Conservation (phyloP, 2,329 filamentous ascomycete genomes). For the Epichloe scottii region DNA sequence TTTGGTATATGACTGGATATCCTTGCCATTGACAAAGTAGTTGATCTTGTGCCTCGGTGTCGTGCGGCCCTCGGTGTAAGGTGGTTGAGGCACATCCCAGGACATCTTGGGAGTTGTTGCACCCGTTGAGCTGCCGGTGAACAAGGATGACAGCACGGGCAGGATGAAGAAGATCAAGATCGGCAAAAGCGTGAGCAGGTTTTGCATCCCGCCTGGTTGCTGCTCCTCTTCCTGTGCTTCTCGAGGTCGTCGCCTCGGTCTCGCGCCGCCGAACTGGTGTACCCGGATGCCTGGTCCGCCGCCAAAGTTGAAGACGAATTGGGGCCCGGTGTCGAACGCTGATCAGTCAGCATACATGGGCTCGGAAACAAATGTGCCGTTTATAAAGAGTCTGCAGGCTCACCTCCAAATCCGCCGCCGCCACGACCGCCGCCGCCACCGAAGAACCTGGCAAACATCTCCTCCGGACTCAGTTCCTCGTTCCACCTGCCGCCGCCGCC, state of each 20-base stretch:
- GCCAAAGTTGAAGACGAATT: constrained; percentile 91
- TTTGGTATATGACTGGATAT: constrained; percentile 57
- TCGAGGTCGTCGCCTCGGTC: constrained; percentile 64
- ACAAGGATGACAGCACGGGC: constrained; percentile 69
- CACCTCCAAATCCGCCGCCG: constrained; percentile 47
- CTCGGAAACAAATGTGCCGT: neutral
- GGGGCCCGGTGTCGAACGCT: constrained; percentile 65
- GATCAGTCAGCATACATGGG: constrained; percentile 12
- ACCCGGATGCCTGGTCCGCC: constrained; percentile 85
- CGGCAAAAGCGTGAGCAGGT: constrained; percentile 67
- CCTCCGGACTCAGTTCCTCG: constrained; percentile 89
- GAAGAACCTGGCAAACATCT: constrained; percentile 96
- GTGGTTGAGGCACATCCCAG: constrained; percentile 59
- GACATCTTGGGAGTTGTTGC: constrained; percentile 55
- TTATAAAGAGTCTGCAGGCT: constrained; percentile 6
- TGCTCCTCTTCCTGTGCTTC: constrained; percentile 42
- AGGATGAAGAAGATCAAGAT: constrained; percentile 82
- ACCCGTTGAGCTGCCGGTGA: constrained; percentile 37
- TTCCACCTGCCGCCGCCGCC: constrained; percentile 57
- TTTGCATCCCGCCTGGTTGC: constrained; percentile 40
- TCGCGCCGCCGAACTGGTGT: constrained; percentile 81
- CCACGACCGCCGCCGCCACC: constrained; percentile 55
- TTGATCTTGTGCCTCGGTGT: constrained; percentile 60
- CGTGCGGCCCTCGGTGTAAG: constrained; percentile 61
- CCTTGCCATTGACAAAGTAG: constrained; percentile 74